Percentiles rank a stretch among this genome's conserved stretches.
phyloP scores from a whole-genome alignment of 1,139 yeast species.

The Yamadazyma atmosphaerica region DNA sequence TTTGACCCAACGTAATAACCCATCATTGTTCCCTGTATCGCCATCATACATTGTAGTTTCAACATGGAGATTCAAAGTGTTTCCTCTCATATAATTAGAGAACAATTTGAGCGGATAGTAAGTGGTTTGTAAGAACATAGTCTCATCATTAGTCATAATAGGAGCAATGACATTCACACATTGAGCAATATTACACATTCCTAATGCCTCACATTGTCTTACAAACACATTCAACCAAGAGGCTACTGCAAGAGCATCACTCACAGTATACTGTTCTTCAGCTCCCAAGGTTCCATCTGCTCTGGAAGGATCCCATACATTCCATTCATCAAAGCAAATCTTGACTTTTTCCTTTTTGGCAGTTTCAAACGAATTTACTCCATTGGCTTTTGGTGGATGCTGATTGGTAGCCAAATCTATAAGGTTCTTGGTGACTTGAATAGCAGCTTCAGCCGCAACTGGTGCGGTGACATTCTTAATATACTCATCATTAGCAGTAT shows the following conservation, averaged over 20 bases:
- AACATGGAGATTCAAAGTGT: conserved; percentile 26
- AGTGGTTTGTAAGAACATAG: conserved; percentile 27
- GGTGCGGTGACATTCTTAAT: conserved; percentile 28
- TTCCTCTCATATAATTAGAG: conserved; percentile 30
- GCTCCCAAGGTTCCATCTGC: conserved; percentile 30
- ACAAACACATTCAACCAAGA: conserved; percentile 33
- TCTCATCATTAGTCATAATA: conserved; percentile 25
- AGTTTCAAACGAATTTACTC: conserved; percentile 9
- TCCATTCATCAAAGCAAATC: conserved; percentile 37
- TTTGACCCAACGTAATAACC: conserved; percentile 21
- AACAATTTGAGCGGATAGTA: conserved; percentile 27
- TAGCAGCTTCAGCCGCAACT: conserved; percentile 29
- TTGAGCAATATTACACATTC: conserved; percentile 35
- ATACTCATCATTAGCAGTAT: conserved; percentile 25
- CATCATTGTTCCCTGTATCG: conserved; percentile 21
- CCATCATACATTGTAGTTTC: conserved; percentile 25
- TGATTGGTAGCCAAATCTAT: conserved; percentile 26
- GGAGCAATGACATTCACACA: conserved; percentile 34
- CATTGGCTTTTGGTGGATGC: conserved; percentile 14
- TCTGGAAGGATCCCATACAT: conserved; percentile 34
- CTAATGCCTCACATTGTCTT: conserved; percentile 26
- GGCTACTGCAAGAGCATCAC: conserved; percentile 33
- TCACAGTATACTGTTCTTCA: conserved; percentile 27
- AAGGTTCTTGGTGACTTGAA: conserved; percentile 25
- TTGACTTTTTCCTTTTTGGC: conserved; percentile 18